These are phyloP conservation scores for Aspergillus tanneri DNA, from an alignment of 2,329 filamentous ascomycete species.

Conservation along the genomic window DNA sequence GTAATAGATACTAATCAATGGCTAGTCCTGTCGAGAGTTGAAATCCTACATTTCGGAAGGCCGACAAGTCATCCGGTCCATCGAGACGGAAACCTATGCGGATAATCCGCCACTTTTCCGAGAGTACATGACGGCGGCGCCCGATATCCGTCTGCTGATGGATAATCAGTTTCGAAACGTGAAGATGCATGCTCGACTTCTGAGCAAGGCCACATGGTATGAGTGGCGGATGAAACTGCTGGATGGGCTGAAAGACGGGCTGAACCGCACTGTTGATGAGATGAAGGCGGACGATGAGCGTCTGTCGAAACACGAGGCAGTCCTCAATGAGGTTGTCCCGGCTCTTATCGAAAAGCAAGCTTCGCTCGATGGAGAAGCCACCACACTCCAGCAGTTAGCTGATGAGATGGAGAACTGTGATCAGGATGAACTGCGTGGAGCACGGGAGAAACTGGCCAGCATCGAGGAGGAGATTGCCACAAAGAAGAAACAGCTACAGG, in stretches of 20 bases:
- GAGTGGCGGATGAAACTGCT: slow-evolving; percentile 92
- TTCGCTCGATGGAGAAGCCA: slow-evolving; percentile 61
- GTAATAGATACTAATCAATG: slow-evolving; percentile 27
- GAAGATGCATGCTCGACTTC: slow-evolving; percentile 83
- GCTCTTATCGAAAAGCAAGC: slow-evolving; percentile 60
- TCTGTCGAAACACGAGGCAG: slow-evolving; percentile 65
- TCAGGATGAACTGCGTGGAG: slow-evolving; percentile 70
- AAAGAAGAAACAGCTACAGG: slow-evolving; percentile 66
- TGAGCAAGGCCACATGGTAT: slow-evolving; percentile 97
- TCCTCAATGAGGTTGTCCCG: slow-evolving; percentile 69
- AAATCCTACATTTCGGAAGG: slow-evolving; percentile 97
- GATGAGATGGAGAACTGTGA: slow-evolving; percentile 65
- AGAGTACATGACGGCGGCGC: slow-evolving; percentile 82
- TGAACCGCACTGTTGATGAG: slow-evolving; percentile 71
- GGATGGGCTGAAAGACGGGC: slow-evolving; percentile 75
- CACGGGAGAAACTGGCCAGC: slow-evolving; percentile 65
- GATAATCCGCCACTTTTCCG: slow-evolving; percentile 89
- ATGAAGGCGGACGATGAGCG: slow-evolving; percentile 71
- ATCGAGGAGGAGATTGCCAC: slow-evolving; percentile 67
- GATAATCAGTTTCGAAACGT: slow-evolving; percentile 98
- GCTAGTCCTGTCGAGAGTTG: slow-evolving; percentile 79
- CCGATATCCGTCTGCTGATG: slow-evolving; percentile 81
- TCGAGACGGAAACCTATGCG: slow-evolving; percentile 82
- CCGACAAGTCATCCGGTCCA: slow-evolving; percentile 81
- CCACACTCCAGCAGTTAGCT: slow-evolving; percentile 68